Evolutionary conservation across 768 basidiomycete genomes (phyloP), one percentile per base, ranked within the genome.

Genomic region (Russula ochroleuca): DNA sequence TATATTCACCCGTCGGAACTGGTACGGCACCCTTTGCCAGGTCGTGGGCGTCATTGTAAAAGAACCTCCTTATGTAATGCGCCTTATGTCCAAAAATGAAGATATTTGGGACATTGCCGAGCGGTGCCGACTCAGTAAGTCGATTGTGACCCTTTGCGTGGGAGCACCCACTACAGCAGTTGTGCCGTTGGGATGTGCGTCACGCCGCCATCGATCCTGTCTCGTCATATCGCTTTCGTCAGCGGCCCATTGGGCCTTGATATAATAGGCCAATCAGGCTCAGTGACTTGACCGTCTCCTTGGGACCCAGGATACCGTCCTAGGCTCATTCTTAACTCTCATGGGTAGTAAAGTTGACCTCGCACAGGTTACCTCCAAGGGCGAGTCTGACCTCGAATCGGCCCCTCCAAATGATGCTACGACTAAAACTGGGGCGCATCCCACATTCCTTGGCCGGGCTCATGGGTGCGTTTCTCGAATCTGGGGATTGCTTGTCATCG

Each of bases 141-240:
- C 40, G 40, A 41, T 15, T 7, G 40, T 17, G 15, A 11, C 40
- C 1, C 40, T 41, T 35, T 35, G 57, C 57, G 57, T 58, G 57
- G 35, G 57, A 49, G 35, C 14, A 28, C 23, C 35, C 3, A 37
- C 28, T 48, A 45, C 21, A 14, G 11, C 4, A 21, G 10, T 48
- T 4, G 35, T 25, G 23, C 17, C 13, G 23, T 41, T 41, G 40
- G 6, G 40, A 17, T 14, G 1, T 5, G 40, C 15, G 17, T 17
- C 40, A 40, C 3, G 40, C 40, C 14, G 2, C 13, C 17, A 17
- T 14, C 14, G 14, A 28, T 28, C 8, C 21, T 2, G 1, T 53
- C 19, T 58, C 15, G 62, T 63, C 62, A 63, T 63, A 59, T 47
- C 28, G 1, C 25, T 10, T 45, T 63, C 38, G 57, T 63, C 62